A percentile compares a stretch with the other conserved stretches of the same genome.
Conservation (phyloP, 1,284 basidiomycete genomes). For the Leccinum huronense region DNA sequence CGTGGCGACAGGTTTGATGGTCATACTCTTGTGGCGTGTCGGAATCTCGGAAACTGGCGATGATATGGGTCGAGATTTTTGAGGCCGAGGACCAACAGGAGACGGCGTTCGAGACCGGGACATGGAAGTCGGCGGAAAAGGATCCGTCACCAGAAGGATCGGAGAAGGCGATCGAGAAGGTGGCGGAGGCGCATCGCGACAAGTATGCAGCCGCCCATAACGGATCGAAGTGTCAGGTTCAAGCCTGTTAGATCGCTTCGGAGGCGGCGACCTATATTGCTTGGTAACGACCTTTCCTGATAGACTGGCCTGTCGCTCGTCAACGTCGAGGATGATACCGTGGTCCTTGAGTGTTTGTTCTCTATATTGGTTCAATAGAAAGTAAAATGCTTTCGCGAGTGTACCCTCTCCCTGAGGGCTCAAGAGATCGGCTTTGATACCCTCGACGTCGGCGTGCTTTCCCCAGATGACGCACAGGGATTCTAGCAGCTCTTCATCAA, state of each 20-base stretch:
- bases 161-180: slow-evolving; percentile 38
- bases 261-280: slow-evolving; percentile 45
- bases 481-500: slow-evolving; percentile 84
- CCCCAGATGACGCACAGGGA: slow-evolving; percentile 91
- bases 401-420: slow-evolving; percentile 64
- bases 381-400: slow-evolving; percentile 93
- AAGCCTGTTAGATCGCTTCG: slow-evolving; percentile 22
- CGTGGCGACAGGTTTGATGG: slow-evolving; percentile 26
- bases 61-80: slow-evolving; percentile 37
- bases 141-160: slow-evolving; percentile 24
- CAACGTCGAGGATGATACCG: slow-evolving; percentile 46
- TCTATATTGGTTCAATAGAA: slow-evolving; percentile 78
- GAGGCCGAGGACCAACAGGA: slow-evolving; percentile 48
- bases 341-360: slow-evolving; percentile 71
- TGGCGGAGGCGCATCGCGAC: slow-evolving; percentile 26
- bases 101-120: slow-evolving; percentile 47
- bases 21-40: slow-evolving; percentile 35
- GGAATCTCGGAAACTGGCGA: slow-evolving; percentile 31
- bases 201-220: slow-evolving; percentile 17
- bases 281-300: slow-evolving; percentile 44
- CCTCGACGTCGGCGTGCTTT: slow-evolving; percentile 56
- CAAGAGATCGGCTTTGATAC: slow-evolving; percentile 64
- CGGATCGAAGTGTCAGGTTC: slow-evolving; percentile 16
- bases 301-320: slow-evolving; percentile 29
- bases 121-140: slow-evolving; percentile 22